A percentile compares a stretch with the other conserved stretches of the same genome.
Conservation (phyloP, 2,329 filamentous ascomycete species). For the Stagonosporopsis chrysanthemi region DNA sequence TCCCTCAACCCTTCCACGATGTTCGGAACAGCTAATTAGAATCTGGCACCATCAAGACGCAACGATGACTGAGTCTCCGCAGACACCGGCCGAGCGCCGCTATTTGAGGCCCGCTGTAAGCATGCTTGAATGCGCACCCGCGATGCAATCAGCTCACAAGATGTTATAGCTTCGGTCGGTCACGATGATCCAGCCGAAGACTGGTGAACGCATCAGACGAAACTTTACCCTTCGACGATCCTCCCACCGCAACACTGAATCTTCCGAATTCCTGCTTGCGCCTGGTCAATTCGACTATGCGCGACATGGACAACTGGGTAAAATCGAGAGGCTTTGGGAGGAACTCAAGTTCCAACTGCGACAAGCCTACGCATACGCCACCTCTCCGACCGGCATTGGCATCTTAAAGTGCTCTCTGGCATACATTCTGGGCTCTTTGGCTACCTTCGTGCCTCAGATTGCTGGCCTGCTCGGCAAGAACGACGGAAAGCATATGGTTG, state of each 20-base stretch:
- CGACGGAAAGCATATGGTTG: slow-evolving; percentile 93
- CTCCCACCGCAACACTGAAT: slow-evolving; percentile 53
- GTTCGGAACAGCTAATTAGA: slow-evolving; percentile 16
- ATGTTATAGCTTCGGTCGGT: slow-evolving; percentile 73
- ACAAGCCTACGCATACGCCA: slow-evolving; percentile 66
- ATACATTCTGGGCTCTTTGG: slow-evolving; percentile 85
- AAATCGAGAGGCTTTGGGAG: slow-evolving; percentile 45
- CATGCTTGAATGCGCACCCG: slow-evolving; percentile 1
- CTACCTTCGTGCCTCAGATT: slow-evolving; percentile 79
- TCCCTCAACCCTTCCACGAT: slow-evolving; percentile 12
- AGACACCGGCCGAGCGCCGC: slow-evolving; percentile 45
- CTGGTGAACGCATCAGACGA: slow-evolving; percentile 82
- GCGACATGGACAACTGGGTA: slow-evolving; percentile 42
- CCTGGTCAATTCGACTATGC: slow-evolving; percentile 40
- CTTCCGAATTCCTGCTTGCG: slow-evolving; percentile 51
- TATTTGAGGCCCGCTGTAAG: slow-evolving; percentile 49
- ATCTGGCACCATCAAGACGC: not conserved
- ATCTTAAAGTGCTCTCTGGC: slow-evolving; percentile 92
- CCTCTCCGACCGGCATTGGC: slow-evolving; percentile 76
- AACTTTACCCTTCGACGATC: slow-evolving; percentile 74
- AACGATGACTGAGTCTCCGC: slow-evolving; percentile 42
- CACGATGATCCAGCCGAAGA: slow-evolving; percentile 85
- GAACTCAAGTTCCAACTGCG: slow-evolving; percentile 37
- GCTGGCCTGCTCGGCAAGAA: slow-evolving; percentile 78
- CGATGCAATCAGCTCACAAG: slow-evolving; percentile 27